A percentile compares a stretch with the other conserved stretches of the same genome.
These are phyloP conservation scores for Neopestalotiopsis rosae DNA, from an alignment of 2,329 filamentous ascomycete species.

Conservation along the genomic window DNA sequence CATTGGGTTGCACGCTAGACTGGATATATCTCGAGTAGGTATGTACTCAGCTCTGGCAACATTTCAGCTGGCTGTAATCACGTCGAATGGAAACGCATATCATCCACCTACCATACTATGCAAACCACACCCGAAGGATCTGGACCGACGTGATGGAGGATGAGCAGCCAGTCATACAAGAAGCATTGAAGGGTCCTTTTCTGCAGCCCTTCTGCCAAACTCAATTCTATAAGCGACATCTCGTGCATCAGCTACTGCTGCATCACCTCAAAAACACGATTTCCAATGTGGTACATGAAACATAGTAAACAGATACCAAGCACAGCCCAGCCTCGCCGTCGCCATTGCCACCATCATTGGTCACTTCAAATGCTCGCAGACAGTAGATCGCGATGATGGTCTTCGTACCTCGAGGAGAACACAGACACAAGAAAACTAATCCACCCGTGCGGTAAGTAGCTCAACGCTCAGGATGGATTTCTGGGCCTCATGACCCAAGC, in stretches of 20 bases:
- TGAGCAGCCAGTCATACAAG: not conserved
- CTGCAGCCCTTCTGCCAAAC: not conserved
- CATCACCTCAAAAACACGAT: not conserved
- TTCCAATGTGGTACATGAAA: not conserved
- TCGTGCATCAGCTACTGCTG: conserved; percentile 2
- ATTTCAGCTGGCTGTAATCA: not conserved
- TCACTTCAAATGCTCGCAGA: not conserved
- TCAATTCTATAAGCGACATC: not conserved
- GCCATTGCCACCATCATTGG: not conserved
- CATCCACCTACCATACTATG: not conserved
- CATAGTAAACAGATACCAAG: not conserved
- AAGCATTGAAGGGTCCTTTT: not conserved
- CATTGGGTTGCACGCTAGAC: too few relatives aligned
- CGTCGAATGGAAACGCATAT: not conserved
- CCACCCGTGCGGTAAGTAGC: not conserved
- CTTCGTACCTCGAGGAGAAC: not conserved
- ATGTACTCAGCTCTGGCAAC: not conserved
- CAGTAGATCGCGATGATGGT: too few relatives aligned
- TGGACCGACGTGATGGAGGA: not conserved
- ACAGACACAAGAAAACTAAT: not conserved
- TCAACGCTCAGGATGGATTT: not conserved
- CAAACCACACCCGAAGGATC: not conserved
- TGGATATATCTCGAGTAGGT: not conserved
- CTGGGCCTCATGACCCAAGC: not conserved
- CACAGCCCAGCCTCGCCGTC: not conserved